Base-by-base conservation (phyloP, 192 early-diverging fungal genomes). In the Cladochytrium replicatum region DNA sequence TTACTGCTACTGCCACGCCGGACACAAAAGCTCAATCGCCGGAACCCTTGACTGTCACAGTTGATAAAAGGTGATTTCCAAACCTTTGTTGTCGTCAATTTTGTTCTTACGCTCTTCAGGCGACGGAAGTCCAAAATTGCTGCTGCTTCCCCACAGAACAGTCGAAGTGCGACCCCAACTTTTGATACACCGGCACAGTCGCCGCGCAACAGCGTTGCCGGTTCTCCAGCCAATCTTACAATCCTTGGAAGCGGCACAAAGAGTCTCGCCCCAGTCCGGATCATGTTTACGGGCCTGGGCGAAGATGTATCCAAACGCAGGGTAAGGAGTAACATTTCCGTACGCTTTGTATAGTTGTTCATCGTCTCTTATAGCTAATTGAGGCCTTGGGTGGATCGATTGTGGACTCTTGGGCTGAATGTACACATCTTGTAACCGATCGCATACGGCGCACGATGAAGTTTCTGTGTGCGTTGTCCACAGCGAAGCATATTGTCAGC, bases 351-450 rank as follows among this genome's bases (percentile, higher is more conserved):
- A 5, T 41, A 13, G 3, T 3, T 6, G 6, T 19, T 54, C 13
- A 9, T 37, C n/a, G 9, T 11, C 34, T 37, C 34, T n/a, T n/a
- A n/a, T 37, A 11, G 34, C 34, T n/a, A 37, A 37, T 37, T 9
- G 34, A 37, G n/a, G 34, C 44, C n/a, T 44, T 73, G 11, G 60
- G 60, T 2, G 71, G 60, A 6, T 17, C 21, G 5, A 41, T 44
- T 19, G 64, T 55, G n/a, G 50, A 50, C 25, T 27, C 48, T 13
- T 75, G 63, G 62, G 26, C 43, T 1, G 45, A 72, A 28, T 66
- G 69, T 52, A 69, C 66, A 1, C 69, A 72, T 32, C 54, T 75
- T 4, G 69, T 75, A 6, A 68, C 68, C 22, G 69, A 72, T 45
- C 32, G 47, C 2, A 55, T 75, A 7, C 56, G 55, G 21, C 48